These are phyloP conservation scores for Cladosporium austrohemisphaericum DNA, from an alignment of 2,329 filamentous ascomycete genomes.

Conservation along the genomic window DNA sequence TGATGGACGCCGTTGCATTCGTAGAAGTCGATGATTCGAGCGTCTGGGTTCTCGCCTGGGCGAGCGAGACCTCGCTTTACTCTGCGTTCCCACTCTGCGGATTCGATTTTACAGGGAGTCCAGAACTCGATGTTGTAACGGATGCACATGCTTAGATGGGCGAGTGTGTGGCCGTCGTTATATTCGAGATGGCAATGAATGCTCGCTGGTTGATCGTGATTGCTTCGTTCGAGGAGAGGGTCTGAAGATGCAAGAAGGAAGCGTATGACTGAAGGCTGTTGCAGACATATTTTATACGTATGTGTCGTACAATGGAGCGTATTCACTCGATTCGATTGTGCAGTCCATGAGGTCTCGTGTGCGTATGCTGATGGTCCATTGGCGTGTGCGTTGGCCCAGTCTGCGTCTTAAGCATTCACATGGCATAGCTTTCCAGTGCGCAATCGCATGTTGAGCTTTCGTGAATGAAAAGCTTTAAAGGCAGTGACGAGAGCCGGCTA, in stretches of 20 bases:
- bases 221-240: background rate
- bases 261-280: background rate
- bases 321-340: background rate
- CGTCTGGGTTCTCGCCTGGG: background rate
- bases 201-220: background rate
- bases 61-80: slow-evolving; percentile 2
- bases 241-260: background rate
- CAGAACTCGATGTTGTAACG: slow-evolving; percentile 8
- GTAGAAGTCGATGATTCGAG: background rate
- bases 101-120: background rate
- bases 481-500: no score
- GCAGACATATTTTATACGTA: background rate
- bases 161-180: background rate
- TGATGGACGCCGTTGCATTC: slow-evolving; percentile 7
- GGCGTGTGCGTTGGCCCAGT: no score
- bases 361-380: no score
- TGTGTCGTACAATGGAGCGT: slow-evolving; percentile 3
- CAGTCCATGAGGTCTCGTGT: background rate
- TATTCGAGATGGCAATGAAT: background rate
- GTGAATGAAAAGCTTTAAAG: no score
- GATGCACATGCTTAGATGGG: background rate
- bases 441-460: no score
- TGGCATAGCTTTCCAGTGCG: no score
- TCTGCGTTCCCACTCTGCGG: slow-evolving; percentile 7
- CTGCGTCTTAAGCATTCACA: no score